A percentile compares a stretch with the other conserved stretches of the same genome.
Evolutionary conservation across 805 yeast species (phyloP).

Genomic region (Wickerhamiella brachini): DNA sequence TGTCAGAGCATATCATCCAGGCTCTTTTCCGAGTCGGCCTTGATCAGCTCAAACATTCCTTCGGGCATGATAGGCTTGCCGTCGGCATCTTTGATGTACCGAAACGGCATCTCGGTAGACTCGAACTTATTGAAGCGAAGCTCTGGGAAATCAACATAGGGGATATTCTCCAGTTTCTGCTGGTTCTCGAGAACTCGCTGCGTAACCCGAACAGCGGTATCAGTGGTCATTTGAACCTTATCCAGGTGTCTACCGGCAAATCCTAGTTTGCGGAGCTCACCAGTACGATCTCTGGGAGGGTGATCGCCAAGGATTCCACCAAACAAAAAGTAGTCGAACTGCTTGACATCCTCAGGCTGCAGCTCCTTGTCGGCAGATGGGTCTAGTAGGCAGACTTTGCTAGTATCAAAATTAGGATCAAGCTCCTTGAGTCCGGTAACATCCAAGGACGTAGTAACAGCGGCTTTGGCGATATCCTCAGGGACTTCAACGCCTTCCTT

Average conservation of each 20-base stretch:
- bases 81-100: constrained; percentile 56
- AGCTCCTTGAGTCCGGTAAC: constrained; percentile 29
- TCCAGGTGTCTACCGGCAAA: constrained; percentile 82
- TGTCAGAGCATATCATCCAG: constrained; percentile 15
- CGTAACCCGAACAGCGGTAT: constrained; percentile 90
- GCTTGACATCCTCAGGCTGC: constrained; percentile 47
- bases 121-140: constrained; percentile 77
- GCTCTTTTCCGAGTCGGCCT: constrained; percentile 67
- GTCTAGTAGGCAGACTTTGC: constrained; percentile 69
- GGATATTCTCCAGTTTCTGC: constrained; percentile 51
- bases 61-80: constrained; percentile 75
- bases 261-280: constrained; percentile 75
- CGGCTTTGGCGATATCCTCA: constrained; percentile 29
- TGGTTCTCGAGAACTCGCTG: constrained; percentile 56
- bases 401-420: constrained; percentile 26
- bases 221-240: constrained; percentile 88
- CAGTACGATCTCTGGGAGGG: constrained; percentile 78
- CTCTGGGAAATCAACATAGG: constrained; percentile 88
- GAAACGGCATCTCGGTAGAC: constrained; percentile 94
- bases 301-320: constrained; percentile 96
- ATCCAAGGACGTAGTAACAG: constrained; percentile 75
- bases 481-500: constrained; percentile 65
- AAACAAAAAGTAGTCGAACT: constrained; percentile 80
- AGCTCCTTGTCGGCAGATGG: constrained; percentile 73
- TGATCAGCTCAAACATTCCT: constrained; percentile 81